Conservation (phyloP, 331 rosid species). For the Quercus lobata region DNA sequence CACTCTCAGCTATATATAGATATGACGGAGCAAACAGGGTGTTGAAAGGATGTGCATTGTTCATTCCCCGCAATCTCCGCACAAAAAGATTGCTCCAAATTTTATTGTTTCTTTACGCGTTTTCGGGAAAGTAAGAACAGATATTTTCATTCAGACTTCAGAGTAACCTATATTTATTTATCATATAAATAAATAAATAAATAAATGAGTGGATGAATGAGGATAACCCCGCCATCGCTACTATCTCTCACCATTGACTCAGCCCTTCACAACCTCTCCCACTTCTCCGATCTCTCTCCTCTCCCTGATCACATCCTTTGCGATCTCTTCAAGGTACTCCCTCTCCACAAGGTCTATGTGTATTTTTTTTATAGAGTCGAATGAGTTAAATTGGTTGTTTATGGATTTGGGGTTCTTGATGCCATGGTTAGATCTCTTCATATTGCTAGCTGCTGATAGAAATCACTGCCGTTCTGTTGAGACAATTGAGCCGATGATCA, state of each 20-base stretch:
- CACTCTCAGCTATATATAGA: too few relatives aligned
- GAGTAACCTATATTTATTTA: not conserved
- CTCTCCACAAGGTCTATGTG: not conserved
- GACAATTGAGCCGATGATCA: too few relatives aligned
- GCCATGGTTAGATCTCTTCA: too few relatives aligned
- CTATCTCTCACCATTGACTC: slow-evolving; percentile 80
- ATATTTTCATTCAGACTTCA: not conserved
- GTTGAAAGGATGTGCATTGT: not conserved
- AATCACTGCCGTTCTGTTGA: too few relatives aligned
- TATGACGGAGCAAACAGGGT: not conserved
- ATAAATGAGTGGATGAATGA: slow-evolving; percentile 55
- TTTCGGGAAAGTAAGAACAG: not conserved
- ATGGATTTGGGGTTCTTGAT: too few relatives aligned
- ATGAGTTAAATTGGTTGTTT: too few relatives aligned
- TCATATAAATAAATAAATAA: not conserved
- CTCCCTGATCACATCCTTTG: slow-evolving; percentile 90
- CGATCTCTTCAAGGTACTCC: slow-evolving; percentile 65
- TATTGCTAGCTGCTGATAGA: too few relatives aligned
- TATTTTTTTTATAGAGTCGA: not conserved
- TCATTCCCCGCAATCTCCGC: not conserved
- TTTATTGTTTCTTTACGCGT: too few relatives aligned
- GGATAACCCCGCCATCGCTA: slow-evolving; percentile 76
- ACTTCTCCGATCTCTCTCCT: slow-evolving; percentile 80
- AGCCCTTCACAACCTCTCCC: slow-evolving; percentile 73
- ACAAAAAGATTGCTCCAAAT: not conserved